A percentile compares a stretch with the other conserved stretches of the same genome.
These are phyloP conservation scores for Eucalyptus fibrosa DNA, from an alignment of 345 rosid genomes.

Conservation along the genomic window DNA sequence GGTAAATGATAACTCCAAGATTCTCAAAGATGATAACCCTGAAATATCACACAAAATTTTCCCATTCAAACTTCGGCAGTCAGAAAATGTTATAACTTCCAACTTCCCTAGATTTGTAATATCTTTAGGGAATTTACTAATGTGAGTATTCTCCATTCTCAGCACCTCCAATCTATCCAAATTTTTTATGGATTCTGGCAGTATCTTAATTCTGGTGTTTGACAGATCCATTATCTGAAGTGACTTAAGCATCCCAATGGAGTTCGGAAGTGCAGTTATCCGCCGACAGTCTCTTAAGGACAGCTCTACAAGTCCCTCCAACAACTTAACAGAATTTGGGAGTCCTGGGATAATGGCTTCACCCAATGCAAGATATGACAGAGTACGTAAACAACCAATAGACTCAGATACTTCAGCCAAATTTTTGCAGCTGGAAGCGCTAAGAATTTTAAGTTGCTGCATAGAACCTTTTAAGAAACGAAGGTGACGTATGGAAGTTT, in stretches of 20 bases:
- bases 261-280: not conserved
- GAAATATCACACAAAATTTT: not conserved
- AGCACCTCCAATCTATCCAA: not conserved
- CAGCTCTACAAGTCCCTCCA: not conserved
- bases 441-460: not conserved
- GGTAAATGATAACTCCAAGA: not conserved
- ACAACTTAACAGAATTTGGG: not conserved
- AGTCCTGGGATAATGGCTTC: not conserved
- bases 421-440: not conserved
- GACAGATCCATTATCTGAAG: not conserved
- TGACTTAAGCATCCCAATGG: not conserved
- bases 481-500: not conserved
- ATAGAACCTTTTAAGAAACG: not conserved
- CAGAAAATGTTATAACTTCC: not conserved
- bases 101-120: not conserved
- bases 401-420: not conserved
- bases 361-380: not conserved
- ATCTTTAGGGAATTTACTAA: not conserved
- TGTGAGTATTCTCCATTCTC: not conserved
- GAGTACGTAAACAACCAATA: not conserved
- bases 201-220: not conserved
- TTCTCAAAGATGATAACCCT: not conserved
- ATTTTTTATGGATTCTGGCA: not conserved
- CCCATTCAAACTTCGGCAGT: not conserved
- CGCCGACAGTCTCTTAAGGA: not conserved